Base-by-base conservation (phyloP, 2,329 filamentous ascomycete species). In the Alternaria conjuncta region DNA sequence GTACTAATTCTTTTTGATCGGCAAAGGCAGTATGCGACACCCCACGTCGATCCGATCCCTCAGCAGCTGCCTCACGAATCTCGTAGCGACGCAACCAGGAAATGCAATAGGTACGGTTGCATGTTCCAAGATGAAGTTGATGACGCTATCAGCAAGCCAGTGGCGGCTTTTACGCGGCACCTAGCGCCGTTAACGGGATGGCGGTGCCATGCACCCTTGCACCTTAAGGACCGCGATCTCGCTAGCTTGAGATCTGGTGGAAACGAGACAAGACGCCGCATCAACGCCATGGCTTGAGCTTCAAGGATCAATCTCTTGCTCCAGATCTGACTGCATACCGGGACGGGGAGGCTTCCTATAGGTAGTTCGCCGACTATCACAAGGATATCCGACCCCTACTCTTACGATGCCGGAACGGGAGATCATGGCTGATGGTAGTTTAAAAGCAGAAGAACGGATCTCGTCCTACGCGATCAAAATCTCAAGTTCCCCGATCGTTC, bases 371-470 rank as follows among this genome's bases (percentile, higher is more conserved):
- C 30, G 30, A 53, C 28, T n/a, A 25, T 20, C 46, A 30, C 46
- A 50, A 26, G 25, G 41, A 44, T 45, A 21, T 15, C 7, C 26
- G 41, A 28, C 12, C 41, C 23, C 43, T 45, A 46, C 23, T 18
- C 25, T 28, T 45, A 45, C 54, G 25, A 45, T 46, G n/a, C n/a
- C 28, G 21, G 30, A 23, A 15, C 21, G 18, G 21, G 20, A 45
- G 13, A 36, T 10, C 21, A 30, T 21, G 20, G 41, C 11, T 12
- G 13, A 13, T 41, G 5, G 9, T 41, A 13, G 20, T 53, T 53
- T 20, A 46, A 49, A 59, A 49, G 47, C 43, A 62, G 57, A 62
- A 62, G 30, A 47, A 58, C 18, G 21, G 49, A 46, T 44, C 43
- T 21, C 15, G 60, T 62, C 45, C 55, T 54, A 62, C 60, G 21